A percentile compares a stretch with the other conserved stretches of the same genome.
These are phyloP conservation scores for Mycena maculata DNA, from an alignment of 768 basidiomycete species.

Conservation along the genomic window DNA sequence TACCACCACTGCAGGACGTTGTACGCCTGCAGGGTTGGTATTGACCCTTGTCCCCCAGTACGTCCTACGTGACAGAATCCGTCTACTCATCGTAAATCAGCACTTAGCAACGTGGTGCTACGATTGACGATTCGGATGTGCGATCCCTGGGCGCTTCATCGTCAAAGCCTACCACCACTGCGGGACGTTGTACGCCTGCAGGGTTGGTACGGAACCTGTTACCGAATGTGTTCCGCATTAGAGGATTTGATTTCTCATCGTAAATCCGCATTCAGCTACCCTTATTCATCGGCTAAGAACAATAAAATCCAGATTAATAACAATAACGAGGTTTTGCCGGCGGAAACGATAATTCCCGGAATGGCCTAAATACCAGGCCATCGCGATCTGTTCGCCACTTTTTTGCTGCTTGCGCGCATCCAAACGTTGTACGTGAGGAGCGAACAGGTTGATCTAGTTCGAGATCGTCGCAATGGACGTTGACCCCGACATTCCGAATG, in stretches of 20 bases:
- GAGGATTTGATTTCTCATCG: not conserved
- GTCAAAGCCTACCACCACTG: slow-evolving; percentile 12
- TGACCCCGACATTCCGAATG: slow-evolving; percentile 4
- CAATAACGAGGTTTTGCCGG: slow-evolving; percentile 9
- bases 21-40: not conserved
- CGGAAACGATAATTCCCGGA: slow-evolving; percentile 11
- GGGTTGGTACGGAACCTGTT: slow-evolving; percentile 2
- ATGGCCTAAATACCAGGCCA: slow-evolving; percentile 19
- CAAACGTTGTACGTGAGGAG: slow-evolving; percentile 30
- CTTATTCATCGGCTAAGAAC: slow-evolving; percentile 21
- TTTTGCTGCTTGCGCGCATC: slow-evolving; percentile 19
- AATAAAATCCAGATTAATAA: slow-evolving; percentile 10
- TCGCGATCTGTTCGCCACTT: slow-evolving; percentile 1
- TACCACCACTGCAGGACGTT: not conserved
- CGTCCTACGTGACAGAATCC: too few relatives aligned
- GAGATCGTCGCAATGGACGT: slow-evolving; percentile 8
- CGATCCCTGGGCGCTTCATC: not conserved
- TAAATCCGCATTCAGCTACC: slow-evolving; percentile 1
- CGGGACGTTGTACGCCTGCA: slow-evolving; percentile 23
- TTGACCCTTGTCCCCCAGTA: not conserved
- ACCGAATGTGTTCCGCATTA: not conserved
- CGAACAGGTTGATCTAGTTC: slow-evolving; percentile 18
- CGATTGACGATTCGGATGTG: not conserved
- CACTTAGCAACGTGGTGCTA: not conserved
- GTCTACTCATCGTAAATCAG: too few relatives aligned